These are phyloP conservation scores for Dactylellina sp. DNA, from an alignment of 2,329 filamentous ascomycete species.

Conservation along the genomic window DNA sequence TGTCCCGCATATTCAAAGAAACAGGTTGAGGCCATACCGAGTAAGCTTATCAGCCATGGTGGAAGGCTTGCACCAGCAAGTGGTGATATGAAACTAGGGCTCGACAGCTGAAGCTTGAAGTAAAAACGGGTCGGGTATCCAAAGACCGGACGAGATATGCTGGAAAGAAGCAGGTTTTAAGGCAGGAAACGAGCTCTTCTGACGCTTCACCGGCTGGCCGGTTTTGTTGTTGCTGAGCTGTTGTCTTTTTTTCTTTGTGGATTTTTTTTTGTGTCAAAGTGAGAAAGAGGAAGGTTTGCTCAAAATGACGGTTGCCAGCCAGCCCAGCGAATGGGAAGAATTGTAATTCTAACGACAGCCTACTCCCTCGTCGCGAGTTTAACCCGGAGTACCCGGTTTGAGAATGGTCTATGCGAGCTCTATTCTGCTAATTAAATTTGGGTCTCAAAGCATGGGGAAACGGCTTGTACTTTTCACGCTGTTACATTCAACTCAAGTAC, in stretches of 20 bases:
- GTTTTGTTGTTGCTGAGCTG: conserved; percentile 57
- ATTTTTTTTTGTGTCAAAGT: conserved; percentile 47
- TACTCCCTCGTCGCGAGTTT: conserved; percentile 3
- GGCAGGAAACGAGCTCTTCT: conserved; percentile 35
- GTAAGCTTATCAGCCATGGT: conserved; percentile 92
- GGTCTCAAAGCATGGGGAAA: too few species aligned
- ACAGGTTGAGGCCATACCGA: conserved; percentile 72
- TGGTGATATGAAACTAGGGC: not conserved
- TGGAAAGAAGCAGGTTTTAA: conserved; percentile 14
- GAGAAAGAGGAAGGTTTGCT: conserved; percentile 51
- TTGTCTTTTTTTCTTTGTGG: conserved; percentile 57
- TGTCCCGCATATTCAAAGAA: conserved; percentile 5
- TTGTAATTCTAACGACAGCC: conserved; percentile 47
- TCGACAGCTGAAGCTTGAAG: too few species aligned
- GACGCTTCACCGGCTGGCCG: conserved; percentile 20
- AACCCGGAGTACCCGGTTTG: conserved; percentile 6
- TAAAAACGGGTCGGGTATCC: conserved; percentile 4
- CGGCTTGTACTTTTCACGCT: too few species aligned
- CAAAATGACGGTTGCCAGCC: not conserved
- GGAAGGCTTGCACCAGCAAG: conserved; percentile 56
- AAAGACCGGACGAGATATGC: conserved; percentile 9
- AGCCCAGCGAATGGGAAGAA: conserved; percentile 40
- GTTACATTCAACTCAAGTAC: too few species aligned
- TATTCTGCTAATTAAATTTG: not conserved
- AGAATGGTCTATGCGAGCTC: not conserved